These are phyloP conservation scores for Ogataea ramenticola DNA, from an alignment of 805 yeast genomes.

Conservation along the genomic window DNA sequence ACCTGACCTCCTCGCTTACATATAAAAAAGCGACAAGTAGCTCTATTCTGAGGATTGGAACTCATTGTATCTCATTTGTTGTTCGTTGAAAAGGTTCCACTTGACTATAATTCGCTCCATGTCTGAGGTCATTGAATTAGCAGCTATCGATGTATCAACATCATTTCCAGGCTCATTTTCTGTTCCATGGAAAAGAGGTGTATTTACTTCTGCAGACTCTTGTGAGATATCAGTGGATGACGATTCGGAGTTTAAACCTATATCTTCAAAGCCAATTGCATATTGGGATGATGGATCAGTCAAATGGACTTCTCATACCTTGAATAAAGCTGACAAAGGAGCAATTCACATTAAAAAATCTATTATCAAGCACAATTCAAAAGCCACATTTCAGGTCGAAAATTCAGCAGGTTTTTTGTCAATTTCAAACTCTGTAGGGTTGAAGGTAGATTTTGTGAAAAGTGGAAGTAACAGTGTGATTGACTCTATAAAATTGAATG, in stretches of 20 bases:
- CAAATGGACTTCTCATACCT: slow-evolving; percentile 1
- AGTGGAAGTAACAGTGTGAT: not conserved
- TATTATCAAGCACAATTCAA: not conserved
- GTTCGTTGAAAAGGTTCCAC: no score
- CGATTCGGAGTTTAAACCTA: not conserved
- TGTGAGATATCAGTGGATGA: not conserved
- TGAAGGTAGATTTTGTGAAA: not conserved
- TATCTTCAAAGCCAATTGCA: not conserved
- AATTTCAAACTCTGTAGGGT: not conserved
- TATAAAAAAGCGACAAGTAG: no score
- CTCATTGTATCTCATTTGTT: no score
- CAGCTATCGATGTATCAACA: not conserved
- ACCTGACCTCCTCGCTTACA: no score
- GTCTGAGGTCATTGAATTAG: not conserved
- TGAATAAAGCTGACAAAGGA: not conserved
- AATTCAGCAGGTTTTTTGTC: not conserved
- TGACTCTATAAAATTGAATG: not conserved
- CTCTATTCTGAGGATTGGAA: no score
- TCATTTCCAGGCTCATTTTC: not conserved
- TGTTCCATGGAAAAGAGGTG: slow-evolving; percentile 1
- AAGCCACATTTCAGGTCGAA: not conserved
- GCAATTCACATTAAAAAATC: not conserved
- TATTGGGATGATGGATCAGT: slow-evolving; percentile 2
- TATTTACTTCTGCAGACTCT: not conserved
- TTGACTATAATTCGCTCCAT: no score